Base-by-base conservation (phyloP, 2,329 filamentous ascomycete genomes). In the Cadophora sp. region DNA sequence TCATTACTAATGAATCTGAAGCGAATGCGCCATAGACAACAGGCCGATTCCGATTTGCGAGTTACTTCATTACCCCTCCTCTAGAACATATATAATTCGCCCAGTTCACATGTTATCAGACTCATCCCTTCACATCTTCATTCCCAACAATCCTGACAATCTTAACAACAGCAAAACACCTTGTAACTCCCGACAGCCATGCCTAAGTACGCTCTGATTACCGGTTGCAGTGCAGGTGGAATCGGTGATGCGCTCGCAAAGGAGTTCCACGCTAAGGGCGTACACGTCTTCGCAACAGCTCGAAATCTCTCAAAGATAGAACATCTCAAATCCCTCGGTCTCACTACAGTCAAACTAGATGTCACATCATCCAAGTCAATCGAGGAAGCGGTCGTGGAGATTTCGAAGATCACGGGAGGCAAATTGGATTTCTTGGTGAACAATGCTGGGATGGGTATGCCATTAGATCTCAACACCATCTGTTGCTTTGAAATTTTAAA, bases 211-310 rank as follows among this genome's bases (percentile, higher is more conserved):
- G 43, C 43, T 18, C 30, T 66, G 4, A 62, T 66, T 20, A 62
- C 64, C 22, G 64, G 64, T 20, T 62, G 50, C 4, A 63, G 59
- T 27, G 43, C 59, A 22, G 60, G 65, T 20, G 61, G 65, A 27
- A 67, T 67, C 45, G 65, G 65, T 13, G 61, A 62, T 43, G 64
- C 64, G 16, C 76, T 82, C 6, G 80, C 80, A 9, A 68, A 73
- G 51, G 76, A 77, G 50, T 79, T 81, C 64, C 78, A 80, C 67
- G 61, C 65, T 3, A 72, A 73, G 9, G 80, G 80, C 1, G 72
- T 78, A 33, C 74, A 75, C 8, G 81, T 82, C 41, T 79, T 80
- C 61, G 81, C 80, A 4, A 80, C 81, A 9, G 80, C 79, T 30
- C 76, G 80, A 43, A 77, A 78, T 65, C 71, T 76, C 1, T 66